Evolutionary conservation across 129 eudicot genomes (phyloP).

Genomic region (Mikania micrantha): DNA sequence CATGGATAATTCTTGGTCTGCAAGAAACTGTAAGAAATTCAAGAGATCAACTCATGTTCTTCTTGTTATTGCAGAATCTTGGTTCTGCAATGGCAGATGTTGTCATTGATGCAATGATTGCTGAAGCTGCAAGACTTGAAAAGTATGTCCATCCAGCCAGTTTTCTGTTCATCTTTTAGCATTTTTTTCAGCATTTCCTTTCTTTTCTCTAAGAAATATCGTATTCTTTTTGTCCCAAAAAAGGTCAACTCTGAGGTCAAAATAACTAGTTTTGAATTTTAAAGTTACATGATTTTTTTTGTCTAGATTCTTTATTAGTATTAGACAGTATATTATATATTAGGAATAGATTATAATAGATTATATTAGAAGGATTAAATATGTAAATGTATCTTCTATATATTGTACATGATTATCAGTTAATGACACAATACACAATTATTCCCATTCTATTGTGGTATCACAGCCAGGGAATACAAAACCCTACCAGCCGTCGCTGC

Average conservation of each 20-base stretch:
- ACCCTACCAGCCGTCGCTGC: no score
- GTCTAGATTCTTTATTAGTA: neutral
- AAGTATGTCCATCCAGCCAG: slow-evolving; percentile 37
- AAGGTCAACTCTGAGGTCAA: neutral
- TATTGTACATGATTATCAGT: no score
- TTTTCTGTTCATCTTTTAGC: neutral
- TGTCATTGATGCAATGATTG: slow-evolving; percentile 97
- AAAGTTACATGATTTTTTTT: neutral
- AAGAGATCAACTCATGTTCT: slow-evolving; percentile 52
- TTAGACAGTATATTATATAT: no score
- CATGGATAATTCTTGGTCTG: slow-evolving; percentile 76
- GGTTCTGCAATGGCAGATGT: slow-evolving; percentile 99
- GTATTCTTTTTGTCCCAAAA: neutral
- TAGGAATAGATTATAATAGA: no score
- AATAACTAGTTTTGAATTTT: neutral
- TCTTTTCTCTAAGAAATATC: neutral
- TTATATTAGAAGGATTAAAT: no score
- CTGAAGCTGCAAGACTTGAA: slow-evolving; percentile 89
- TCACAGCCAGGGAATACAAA: no score
- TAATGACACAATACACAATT: no score
- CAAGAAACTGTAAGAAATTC: slow-evolving; percentile 55
- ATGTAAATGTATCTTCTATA: no score
- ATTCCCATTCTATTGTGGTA: no score
- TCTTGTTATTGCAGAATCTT: slow-evolving; percentile 70
- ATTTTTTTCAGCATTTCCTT: neutral